Conservation (phyloP, 345 rosid species). For the Acer saccharum region DNA sequence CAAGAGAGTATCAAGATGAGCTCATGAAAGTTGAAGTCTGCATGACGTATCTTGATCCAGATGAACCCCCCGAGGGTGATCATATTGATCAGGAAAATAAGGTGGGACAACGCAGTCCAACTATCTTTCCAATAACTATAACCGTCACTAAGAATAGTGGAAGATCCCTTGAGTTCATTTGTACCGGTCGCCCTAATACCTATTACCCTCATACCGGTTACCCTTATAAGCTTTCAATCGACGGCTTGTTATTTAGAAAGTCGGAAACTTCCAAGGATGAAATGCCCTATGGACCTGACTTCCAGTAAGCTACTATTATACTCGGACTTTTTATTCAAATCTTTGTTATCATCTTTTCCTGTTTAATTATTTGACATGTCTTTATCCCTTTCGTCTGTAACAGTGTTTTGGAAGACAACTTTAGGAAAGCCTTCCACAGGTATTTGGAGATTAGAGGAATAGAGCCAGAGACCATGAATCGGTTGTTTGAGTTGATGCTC, state of each 20-base stretch:
- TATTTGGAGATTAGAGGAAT: slow-evolving; percentile 80
- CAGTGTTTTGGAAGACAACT: slow-evolving; percentile 88
- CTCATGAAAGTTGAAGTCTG: slow-evolving; percentile 68
- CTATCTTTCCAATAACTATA: slow-evolving; percentile 65
- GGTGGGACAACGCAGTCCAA: slow-evolving; percentile 31
- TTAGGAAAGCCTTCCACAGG: slow-evolving; percentile 76
- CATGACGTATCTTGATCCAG: slow-evolving; percentile 83
- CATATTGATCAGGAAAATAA: slow-evolving; percentile 34
- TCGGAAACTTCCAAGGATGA: slow-evolving; percentile 54
- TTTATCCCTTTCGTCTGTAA: slow-evolving; percentile 7
- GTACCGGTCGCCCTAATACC: slow-evolving; percentile 66
- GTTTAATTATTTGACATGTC: neutral
- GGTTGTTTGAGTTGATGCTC: slow-evolving; percentile 89
- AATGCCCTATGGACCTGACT: slow-evolving; percentile 77
- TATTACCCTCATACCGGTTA: too few species aligned
- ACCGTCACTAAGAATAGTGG: slow-evolving; percentile 63
- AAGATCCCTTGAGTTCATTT: slow-evolving; percentile 58
- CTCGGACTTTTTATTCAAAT: neutral
- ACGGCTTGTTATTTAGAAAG: slow-evolving; percentile 56
- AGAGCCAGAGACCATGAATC: slow-evolving; percentile 67
- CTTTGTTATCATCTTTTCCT: neutral
- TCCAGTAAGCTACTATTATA: slow-evolving; percentile 52
- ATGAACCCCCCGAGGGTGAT: slow-evolving; percentile 41
- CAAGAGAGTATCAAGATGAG: slow-evolving; percentile 74
- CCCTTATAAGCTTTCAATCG: slow-evolving; percentile 41